Base-by-base conservation (phyloP, 1,284 basidiomycete species). In the Boletus holoroseus region DNA sequence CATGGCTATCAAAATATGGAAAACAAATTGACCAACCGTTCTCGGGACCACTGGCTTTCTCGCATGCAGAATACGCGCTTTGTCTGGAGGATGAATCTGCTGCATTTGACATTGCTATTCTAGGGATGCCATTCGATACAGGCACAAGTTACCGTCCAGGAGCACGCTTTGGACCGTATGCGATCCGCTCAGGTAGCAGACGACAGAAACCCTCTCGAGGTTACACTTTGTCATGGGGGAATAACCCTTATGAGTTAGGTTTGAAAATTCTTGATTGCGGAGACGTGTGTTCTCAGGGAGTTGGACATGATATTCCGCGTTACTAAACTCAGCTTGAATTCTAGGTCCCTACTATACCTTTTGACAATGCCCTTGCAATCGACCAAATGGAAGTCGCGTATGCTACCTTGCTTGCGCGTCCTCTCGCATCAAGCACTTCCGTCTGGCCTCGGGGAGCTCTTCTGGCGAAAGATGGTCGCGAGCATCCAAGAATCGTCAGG, bases 41-140 rank as follows among this genome's bases (percentile, higher is more conserved):
- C 69, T 80, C 83, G 11, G 87, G 86, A 0, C 85, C 85, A 39
- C 70, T 88, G 13, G 74, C 84, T 0, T 89, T 89, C 72, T 81
- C 85, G 16, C 87, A 88, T 59, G 66, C 84, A 20, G 79, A 84
- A 1, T 88, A 88, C 58, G 64, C 72, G n/a, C 77, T 77, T 44
- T 89, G 87, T 61, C 71, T 90, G 26, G 83, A 88, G 55, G 75
- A 85, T 52, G 73, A 75, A 51, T 64, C 64, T 11, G 63, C 61
- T 5, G 51, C 65, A 5, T 88, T 87, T 61, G 87, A 90, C 63
- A 80, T 91, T 50, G 88, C 86, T 1, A 66, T 92, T 37, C 68
- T 91, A 7, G 90, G 89, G 6, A 81, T 90, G 72, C 89, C 88
- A 0, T 90, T 91, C 61, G 89, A 91, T 60, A 90, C 87, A 4